Conservation (phyloP, 1,284 basidiomycete species). For the Boletus holoroseus region DNA sequence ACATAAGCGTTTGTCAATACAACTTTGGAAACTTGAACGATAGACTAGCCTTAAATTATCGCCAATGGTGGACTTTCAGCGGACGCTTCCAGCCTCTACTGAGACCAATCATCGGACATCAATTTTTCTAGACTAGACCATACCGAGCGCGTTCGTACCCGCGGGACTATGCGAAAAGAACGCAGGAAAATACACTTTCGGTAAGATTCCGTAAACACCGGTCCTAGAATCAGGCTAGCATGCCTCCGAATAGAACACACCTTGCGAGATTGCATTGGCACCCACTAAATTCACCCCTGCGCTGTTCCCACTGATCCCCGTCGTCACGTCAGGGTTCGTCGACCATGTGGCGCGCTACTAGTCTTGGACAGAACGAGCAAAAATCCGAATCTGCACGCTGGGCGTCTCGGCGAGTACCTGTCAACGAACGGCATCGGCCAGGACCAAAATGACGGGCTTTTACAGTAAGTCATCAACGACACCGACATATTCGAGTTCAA, state of each 20-base stretch:
- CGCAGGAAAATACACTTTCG: conserved; percentile 4
- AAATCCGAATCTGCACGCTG: neutral
- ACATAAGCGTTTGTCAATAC: neutral
- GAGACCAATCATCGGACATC: neutral
- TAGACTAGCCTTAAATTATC: no score
- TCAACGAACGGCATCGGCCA: conserved; percentile 6
- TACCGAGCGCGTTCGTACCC: conserved; percentile 7
- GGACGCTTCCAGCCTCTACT: conserved; percentile 13
- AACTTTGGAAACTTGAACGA: neutral
- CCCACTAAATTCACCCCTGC: neutral
- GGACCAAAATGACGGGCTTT: no score
- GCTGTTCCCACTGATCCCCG: conserved; percentile 2
- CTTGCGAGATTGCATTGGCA: no score
- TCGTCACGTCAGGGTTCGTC: conserved; percentile 5
- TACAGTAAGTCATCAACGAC: no score
- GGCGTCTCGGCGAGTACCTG: conserved; percentile 3
- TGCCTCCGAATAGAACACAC: conserved; percentile 9
- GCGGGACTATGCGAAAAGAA: conserved; percentile 10
- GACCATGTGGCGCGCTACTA: neutral
- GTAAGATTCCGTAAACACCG: conserved; percentile 19
- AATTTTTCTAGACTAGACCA: conserved; percentile 14
- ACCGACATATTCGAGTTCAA: no score
- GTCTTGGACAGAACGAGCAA: neutral
- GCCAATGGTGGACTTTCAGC: conserved; percentile 3
- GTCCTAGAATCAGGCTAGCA: neutral